A percentile compares a stretch with the other conserved stretches of the same genome.
These are phyloP conservation scores for Pseudozyma tsukubaensis DNA, from an alignment of 1,284 basidiomycete species.

Conservation along the genomic window DNA sequence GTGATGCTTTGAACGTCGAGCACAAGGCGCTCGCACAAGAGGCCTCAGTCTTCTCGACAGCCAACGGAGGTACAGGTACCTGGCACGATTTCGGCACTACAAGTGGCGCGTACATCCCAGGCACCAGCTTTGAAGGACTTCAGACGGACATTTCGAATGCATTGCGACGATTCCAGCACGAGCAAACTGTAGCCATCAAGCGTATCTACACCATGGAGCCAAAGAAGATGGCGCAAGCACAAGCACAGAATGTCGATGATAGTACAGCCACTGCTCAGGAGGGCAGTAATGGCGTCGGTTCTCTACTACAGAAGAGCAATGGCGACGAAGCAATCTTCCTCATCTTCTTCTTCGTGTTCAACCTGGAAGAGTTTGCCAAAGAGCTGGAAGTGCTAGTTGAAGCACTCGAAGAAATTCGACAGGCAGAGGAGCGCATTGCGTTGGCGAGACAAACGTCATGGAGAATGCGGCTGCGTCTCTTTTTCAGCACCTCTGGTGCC, in stretches of 20 bases:
- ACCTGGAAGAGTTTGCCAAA: constrained; percentile 62
- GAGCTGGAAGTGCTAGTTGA: constrained; percentile 52
- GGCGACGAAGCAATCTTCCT: constrained; percentile 62
- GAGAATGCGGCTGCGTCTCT: constrained; percentile 34
- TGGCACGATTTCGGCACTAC: constrained; percentile 26
- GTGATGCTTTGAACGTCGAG: constrained; percentile 14
- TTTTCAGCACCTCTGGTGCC: constrained; percentile 16
- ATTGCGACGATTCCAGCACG: constrained; percentile 55
- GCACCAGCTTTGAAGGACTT: constrained; percentile 49
- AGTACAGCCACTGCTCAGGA: background rate
- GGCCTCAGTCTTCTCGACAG: constrained; percentile 2
- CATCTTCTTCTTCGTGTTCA: constrained; percentile 65
- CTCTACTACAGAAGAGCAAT: constrained; percentile 26
- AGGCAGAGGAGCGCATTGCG: constrained; percentile 48
- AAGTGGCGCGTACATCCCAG: constrained; percentile 25
- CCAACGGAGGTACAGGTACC: constrained; percentile 23
- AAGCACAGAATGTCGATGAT: background rate
- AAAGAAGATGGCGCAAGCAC: constrained; percentile 20
- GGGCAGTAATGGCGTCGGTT: constrained; percentile 3
- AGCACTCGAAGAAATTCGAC: constrained; percentile 49
- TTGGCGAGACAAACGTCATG: constrained; percentile 36
- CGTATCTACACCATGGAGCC: constrained; percentile 64
- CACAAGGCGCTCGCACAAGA: constrained; percentile 9
- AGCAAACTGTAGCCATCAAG: constrained; percentile 63
- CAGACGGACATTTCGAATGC: constrained; percentile 49